Percentiles rank a stretch among this genome's conserved stretches.
phyloP scores from a whole-genome alignment of 2,329 filamentous ascomycete species.

The Thelonectria rubi region DNA sequence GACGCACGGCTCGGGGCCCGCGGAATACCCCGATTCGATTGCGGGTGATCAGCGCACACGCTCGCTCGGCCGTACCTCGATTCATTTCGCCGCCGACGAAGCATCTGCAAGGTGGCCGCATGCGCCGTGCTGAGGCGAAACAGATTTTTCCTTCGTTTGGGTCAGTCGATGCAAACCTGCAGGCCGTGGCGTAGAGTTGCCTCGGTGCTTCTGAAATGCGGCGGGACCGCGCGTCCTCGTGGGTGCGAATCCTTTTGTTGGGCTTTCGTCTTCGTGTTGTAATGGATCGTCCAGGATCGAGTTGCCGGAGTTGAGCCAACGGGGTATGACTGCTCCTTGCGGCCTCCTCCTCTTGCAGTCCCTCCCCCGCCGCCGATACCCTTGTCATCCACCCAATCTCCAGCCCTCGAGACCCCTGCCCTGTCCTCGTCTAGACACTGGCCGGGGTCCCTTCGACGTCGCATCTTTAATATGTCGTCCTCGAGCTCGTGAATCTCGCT shows the following conservation, averaged over 20 bases:
- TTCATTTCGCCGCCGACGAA: conserved; percentile 32
- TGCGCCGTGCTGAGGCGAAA: conserved; percentile 30
- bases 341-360: conserved; percentile 24
- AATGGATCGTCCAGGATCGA: conserved; percentile 21
- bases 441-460: conserved; percentile 19
- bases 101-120: conserved; percentile 35
- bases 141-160: conserved; percentile 29
- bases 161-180: conserved; percentile 25
- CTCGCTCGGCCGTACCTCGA: conserved; percentile 29
- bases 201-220: conserved; percentile 1
- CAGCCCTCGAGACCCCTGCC: conserved; percentile 31
- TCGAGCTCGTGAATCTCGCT: conserved; percentile 8
- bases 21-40: conserved; percentile 37
- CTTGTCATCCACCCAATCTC: conserved; percentile 31
- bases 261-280: conserved; percentile 9
- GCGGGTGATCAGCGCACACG: conserved; percentile 37
- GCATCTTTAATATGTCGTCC: conserved; percentile 14
- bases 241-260: conserved; percentile 5
- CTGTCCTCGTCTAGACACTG: conserved; percentile 26
- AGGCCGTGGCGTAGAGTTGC: conserved; percentile 21
- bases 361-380: conserved; percentile 37
- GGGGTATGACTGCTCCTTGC: conserved; percentile 18
- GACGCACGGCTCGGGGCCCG: conserved; percentile 9
- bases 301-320: conserved; percentile 26
- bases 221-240: conserved; percentile 10